Percentiles rank a stretch among this genome's conserved stretches.
Evolutionary conservation across 257 asterid genomes (phyloP).

Genomic region (Haberlea rhodopensis): DNA sequence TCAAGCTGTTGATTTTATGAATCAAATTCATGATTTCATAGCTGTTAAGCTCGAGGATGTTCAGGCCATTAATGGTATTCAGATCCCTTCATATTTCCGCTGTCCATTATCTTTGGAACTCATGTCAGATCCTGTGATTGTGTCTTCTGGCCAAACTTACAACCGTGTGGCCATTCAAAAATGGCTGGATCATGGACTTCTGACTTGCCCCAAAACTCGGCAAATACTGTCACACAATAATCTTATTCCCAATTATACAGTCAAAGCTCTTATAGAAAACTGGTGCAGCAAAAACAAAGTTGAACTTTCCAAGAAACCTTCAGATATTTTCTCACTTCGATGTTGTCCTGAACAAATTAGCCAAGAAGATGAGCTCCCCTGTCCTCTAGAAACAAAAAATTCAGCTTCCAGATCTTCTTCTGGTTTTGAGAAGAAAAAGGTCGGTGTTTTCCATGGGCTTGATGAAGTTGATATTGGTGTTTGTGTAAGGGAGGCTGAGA

Average conservation of each 20-base stretch:
- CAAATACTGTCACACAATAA: conserved; percentile 32
- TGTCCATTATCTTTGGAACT: conserved; percentile 84
- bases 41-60: conserved; percentile 41
- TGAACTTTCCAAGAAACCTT: conserved; percentile 20
- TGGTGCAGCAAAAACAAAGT: conserved; percentile 44
- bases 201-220: conserved; percentile 41
- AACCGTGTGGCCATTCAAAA: conserved; percentile 73
- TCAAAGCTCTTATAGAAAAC: conserved; percentile 43
- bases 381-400: conserved; percentile 32
- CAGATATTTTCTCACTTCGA: conserved; percentile 9
- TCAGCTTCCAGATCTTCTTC: conserved; percentile 32
- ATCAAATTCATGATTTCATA: conserved; percentile 48
- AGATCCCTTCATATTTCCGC: conserved; percentile 62
- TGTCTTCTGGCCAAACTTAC: conserved; percentile 92
- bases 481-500: conserved; percentile 41
- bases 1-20: conserved; percentile 42
- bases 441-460: conserved; percentile 12
- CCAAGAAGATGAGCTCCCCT: conserved; percentile 28
- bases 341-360: conserved; percentile 19
- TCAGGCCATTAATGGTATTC: conserved; percentile 45
- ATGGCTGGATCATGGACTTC: conserved; percentile 69
- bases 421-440: background rate
- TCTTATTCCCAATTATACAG: conserved; percentile 44
- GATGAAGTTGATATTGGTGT: conserved; percentile 36
- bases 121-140: conserved; percentile 87